Evolutionary conservation across 1,284 basidiomycete genomes (phyloP), one percentile per base, ranked within the genome.

Genomic region (Rhodotorula sp.): DNA sequence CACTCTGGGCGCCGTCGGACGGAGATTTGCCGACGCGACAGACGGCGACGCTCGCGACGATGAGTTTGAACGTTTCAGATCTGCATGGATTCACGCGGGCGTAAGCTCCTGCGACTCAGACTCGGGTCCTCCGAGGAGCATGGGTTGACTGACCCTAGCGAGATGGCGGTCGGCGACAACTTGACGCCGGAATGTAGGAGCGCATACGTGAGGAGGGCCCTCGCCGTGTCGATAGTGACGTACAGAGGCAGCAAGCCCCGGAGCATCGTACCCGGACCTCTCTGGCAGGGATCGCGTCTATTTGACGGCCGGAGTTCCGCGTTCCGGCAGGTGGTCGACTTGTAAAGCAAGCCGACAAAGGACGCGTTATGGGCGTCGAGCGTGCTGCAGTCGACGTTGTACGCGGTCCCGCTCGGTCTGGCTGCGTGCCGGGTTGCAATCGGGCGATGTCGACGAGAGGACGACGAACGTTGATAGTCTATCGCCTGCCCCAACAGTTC

Each of bases 151-250:
- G 8, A 61, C 60, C 60, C 55, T 24, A 56, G 49, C 2, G 65
- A 62, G 30, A 67, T 33, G 22, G 44, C 4, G 5, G 45, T 49
- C 1, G 65, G 54, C 6, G 65, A 45, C 4, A 61, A 33, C 24
- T 24, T 45, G 15, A 51, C 54, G 26, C 65, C 65, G 18, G 58
- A 48, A 4, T 57, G 53, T 2, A 67, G 30, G 2, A 48, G 53
- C 20, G 53, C 65, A 26, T 62, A 67, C 24, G 61, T 60, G n/a
- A 67, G 24, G 4, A 67, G 46, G 24, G 65, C 54, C 2, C 65
- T 60, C 15, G 60, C 55, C 20, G 65, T 67, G 44, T 67, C 65
- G 45, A 62, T 46, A 14, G 44, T 29, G 14, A 62, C 60, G 33
- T 67, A 67, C 20, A 61, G 53, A 6, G 65, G 30, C 22, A 67